phyloP scores from a whole-genome alignment of 2,329 filamentous ascomycete species.

The Penicillium brasilianum region DNA sequence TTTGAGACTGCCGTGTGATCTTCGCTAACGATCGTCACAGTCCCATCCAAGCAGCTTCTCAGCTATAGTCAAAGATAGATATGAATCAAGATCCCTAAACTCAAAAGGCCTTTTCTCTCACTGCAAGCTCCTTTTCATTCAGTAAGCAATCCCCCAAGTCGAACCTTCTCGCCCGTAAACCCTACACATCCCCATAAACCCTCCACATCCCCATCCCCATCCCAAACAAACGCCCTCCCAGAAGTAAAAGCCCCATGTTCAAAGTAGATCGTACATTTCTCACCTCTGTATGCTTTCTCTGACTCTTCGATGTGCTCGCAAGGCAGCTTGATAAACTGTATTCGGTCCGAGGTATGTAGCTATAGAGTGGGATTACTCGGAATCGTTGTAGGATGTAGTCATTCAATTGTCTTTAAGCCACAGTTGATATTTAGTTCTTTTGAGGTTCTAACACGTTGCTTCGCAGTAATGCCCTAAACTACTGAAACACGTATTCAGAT shows the following conservation, averaged over 20 bases:
- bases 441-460: too few relatives aligned
- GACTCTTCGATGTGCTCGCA: too few relatives aligned
- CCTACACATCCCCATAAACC: not conserved
- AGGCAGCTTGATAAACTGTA: too few relatives aligned
- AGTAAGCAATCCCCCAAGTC: conserved; percentile 4
- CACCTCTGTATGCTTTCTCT: not conserved
- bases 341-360: too few relatives aligned
- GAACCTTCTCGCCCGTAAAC: not conserved
- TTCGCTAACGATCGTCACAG: conserved; percentile 8
- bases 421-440: too few relatives aligned
- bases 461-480: too few relatives aligned
- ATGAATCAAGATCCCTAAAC: not conserved
- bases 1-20: not conserved
- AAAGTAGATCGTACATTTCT: not conserved
- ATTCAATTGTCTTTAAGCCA: too few relatives aligned
- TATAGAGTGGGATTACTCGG: too few relatives aligned
- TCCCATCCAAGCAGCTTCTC: not conserved
- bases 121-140: not conserved
- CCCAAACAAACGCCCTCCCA: conserved; percentile 5
- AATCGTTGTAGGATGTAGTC: too few relatives aligned
- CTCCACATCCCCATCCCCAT: not conserved
- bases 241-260: not conserved
- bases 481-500: too few relatives aligned
- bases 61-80: not conserved
- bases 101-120: too few relatives aligned